These are phyloP conservation scores for Penicillium occitanis DNA, from an alignment of 2,329 filamentous ascomycete genomes.

Conservation along the genomic window DNA sequence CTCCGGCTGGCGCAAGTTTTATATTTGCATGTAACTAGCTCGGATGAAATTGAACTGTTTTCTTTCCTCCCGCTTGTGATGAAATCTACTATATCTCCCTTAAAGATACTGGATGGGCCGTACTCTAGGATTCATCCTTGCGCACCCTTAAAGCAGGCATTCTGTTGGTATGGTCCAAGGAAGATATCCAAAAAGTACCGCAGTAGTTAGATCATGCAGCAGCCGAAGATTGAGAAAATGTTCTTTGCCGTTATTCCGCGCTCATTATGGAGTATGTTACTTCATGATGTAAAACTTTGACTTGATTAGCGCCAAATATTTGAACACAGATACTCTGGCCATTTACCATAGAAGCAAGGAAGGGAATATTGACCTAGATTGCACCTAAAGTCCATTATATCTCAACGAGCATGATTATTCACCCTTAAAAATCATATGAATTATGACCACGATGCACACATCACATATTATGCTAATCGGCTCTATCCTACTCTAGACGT, in stretches of 20 bases:
- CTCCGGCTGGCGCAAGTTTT: not conserved
- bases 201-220: not conserved
- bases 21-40: not conserved
- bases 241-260: not conserved
- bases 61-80: not conserved
- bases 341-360: too few species aligned
- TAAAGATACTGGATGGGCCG: not conserved
- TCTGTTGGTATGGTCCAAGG: not conserved
- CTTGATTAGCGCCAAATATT: not conserved
- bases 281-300: not conserved
- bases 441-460: too few species aligned
- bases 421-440: too few species aligned
- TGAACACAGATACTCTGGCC: too few species aligned
- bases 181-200: not conserved
- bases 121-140: not conserved
- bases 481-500: too few species aligned
- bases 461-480: too few species aligned
- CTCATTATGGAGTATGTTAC: not conserved
- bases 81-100: not conserved
- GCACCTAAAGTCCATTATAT: too few species aligned
- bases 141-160: not conserved
- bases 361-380: too few species aligned
- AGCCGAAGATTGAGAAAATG: not conserved
- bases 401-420: too few species aligned
- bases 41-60: not conserved